A percentile compares a stretch with the other conserved stretches of the same genome.
phyloP scores from a whole-genome alignment of 495 filamentous ascomycete genomes.

The Tuber brumale region DNA sequence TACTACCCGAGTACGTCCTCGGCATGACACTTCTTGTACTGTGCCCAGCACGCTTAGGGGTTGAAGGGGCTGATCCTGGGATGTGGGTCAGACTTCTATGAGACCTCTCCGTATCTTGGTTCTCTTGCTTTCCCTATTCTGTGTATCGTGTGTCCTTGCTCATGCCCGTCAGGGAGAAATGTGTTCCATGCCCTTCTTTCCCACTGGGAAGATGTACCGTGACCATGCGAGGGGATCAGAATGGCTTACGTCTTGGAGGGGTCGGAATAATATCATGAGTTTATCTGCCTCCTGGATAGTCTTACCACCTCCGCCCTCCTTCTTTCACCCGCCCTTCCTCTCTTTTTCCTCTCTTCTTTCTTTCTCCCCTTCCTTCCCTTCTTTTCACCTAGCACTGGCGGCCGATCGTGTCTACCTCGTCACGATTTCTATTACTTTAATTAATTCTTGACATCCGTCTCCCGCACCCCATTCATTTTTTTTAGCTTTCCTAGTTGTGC shows the following conservation, averaged over 20 bases:
- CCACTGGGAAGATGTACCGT: background rate
- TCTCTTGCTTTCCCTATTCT: conserved; percentile 19
- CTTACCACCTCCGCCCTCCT: conserved; percentile 4
- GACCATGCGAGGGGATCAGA: background rate
- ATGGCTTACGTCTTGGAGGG: background rate
- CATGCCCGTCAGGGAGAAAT: conserved; percentile 6
- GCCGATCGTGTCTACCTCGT: conserved; percentile 18
- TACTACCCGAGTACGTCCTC: background rate
- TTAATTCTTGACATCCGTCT: conserved; percentile 16
- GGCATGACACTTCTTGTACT: background rate
- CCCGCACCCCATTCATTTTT: conserved; percentile 5
- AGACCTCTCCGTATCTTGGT: conserved; percentile 16
- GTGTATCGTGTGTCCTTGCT: conserved; percentile 10
- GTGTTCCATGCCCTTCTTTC: background rate
- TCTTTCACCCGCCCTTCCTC: conserved; percentile 3
- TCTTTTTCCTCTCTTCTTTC: background rate
- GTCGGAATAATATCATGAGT: background rate
- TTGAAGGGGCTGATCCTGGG: background rate
- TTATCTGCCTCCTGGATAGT: conserved; percentile 17
- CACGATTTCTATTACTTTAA: conserved; percentile 15
- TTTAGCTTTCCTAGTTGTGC: conserved; percentile 4
- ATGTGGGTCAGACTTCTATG: conserved; percentile 22
- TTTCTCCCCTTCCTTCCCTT: conserved; percentile 1
- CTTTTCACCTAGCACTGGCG: conserved; percentile 10
- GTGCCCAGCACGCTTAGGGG: background rate